Percentiles rank a stretch among this genome's conserved stretches.
These are phyloP conservation scores for Stipa capillata DNA, from an alignment of 176 grass and related monocot species.

Conservation along the genomic window DNA sequence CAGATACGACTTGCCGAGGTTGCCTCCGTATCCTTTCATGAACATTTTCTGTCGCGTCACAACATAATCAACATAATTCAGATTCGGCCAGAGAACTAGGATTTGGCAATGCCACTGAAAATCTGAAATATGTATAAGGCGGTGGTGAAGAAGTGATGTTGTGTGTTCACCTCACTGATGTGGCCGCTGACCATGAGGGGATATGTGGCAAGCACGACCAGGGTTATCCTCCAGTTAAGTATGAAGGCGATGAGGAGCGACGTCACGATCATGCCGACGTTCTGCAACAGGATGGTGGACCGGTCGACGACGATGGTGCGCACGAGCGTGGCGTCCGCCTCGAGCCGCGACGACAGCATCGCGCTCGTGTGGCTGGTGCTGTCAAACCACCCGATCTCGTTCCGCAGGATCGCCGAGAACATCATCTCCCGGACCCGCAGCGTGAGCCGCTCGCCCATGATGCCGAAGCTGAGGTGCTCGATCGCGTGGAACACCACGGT, in stretches of 20 bases:
- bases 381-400: conserved; percentile 94
- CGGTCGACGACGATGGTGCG: conserved; percentile 91
- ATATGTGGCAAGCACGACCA: conserved; percentile 78
- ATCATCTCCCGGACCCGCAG: conserved; percentile 81
- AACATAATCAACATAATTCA: not conserved
- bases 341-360: conserved; percentile 79
- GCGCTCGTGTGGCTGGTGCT: conserved; percentile 63
- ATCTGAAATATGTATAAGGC: not conserved
- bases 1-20: conserved; percentile 75
- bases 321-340: conserved; percentile 81
- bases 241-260: conserved; percentile 88
- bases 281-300: conserved; percentile 84
- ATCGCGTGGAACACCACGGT: conserved; percentile 70
- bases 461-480: conserved; percentile 92
- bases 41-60: conserved; percentile 71
- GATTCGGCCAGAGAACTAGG: not conserved
- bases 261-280: conserved; percentile 82
- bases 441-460: conserved; percentile 90
- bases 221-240: conserved; percentile 86
- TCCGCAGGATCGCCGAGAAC: conserved; percentile 79
- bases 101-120: not conserved
- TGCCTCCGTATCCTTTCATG: conserved; percentile 90
- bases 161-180: conserved; percentile 72
- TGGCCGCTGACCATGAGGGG: conserved; percentile 92
- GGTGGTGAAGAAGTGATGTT: not conserved